Conservation (phyloP, 441 rosid genomes). For the Syzygium malaccense region DNA sequence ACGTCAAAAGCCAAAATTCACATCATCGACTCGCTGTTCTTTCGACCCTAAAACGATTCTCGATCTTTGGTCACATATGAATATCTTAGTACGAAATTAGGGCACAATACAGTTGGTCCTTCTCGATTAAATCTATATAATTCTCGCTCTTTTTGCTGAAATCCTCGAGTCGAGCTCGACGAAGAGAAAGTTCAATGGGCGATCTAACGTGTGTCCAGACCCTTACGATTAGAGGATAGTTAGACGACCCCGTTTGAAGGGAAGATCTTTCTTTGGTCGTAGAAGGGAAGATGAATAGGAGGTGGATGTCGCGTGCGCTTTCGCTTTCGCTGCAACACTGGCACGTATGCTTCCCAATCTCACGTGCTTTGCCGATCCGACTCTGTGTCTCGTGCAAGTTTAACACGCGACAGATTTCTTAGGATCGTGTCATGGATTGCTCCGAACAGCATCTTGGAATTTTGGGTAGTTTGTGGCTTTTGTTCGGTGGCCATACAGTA, state of each 20-base stretch:
- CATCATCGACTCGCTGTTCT: background rate
- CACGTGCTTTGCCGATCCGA: background rate
- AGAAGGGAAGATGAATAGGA: background rate
- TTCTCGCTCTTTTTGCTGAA: background rate
- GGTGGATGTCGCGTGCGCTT: background rate
- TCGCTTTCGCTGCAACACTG: background rate
- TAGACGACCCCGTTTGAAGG: background rate
- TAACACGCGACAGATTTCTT: background rate
- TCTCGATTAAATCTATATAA: background rate
- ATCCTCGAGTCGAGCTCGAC: background rate
- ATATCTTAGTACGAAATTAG: background rate
- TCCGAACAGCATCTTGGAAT: background rate
- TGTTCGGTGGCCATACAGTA: background rate
- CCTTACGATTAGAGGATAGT: background rate
- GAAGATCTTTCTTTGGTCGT: background rate
- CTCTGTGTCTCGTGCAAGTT: background rate
- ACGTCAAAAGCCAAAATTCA: background rate
- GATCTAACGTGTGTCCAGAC: background rate
- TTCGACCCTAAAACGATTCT: background rate
- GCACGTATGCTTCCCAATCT: background rate
- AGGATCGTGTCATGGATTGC: background rate
- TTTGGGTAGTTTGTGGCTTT: background rate
- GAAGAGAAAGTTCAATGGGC: background rate
- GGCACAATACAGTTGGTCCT: background rate
- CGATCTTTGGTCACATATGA: background rate